Evolutionary conservation across 2,329 filamentous ascomycete genomes (phyloP), one percentile per base, ranked within the genome.

Genomic region (Incumbomyces delicatus): DNA sequence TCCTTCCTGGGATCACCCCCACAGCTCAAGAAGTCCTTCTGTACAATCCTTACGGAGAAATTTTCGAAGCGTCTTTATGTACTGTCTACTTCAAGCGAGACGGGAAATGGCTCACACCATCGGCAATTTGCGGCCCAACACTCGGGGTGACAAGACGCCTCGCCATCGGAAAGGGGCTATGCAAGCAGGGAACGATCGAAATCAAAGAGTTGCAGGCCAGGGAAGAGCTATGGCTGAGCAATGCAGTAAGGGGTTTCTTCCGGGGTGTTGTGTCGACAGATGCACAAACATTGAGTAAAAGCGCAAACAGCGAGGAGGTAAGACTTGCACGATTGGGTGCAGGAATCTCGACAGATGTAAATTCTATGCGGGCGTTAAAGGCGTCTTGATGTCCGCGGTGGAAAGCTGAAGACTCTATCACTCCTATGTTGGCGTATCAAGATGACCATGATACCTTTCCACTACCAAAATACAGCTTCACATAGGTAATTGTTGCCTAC

Each of bases 191-290:
- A 52, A 63, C 63, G n/a, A 70, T 69, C 2, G 45, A 47, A 12
- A 13, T 53, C 10, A 66, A 73, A 11, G 80, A 80, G 6, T 63
- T 95, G 11, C 60, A 71, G 2, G 72, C 86, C 53, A 85, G 82
- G 1, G 89, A 95, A 63, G 74, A 81, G 44, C 84, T 89, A 51
- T 94, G 87, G 85, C 67, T 95, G 44, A 95, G 88, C 63, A 95
- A 90, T 63, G 88, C 85, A 0, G 83, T 90, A 1, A 76, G 84
- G 53, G 90, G 90, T 0, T 95, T 94, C 55, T 70, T 45, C 34
- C 17, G 41, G 12, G 41, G 41, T 20, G 17, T 44, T 35, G 12
- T 44, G 8, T 13, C n/a, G 12, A 29, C 22, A 5, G 38, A 41
- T 35, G 16, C 30, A 27, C 22, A 16, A 27, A 29, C 12, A 40